Evolutionary conservation across 352 stramenopile genomes (phyloP), one percentile per base, ranked within the genome.

Genomic region (Stramenopiles sp.): DNA sequence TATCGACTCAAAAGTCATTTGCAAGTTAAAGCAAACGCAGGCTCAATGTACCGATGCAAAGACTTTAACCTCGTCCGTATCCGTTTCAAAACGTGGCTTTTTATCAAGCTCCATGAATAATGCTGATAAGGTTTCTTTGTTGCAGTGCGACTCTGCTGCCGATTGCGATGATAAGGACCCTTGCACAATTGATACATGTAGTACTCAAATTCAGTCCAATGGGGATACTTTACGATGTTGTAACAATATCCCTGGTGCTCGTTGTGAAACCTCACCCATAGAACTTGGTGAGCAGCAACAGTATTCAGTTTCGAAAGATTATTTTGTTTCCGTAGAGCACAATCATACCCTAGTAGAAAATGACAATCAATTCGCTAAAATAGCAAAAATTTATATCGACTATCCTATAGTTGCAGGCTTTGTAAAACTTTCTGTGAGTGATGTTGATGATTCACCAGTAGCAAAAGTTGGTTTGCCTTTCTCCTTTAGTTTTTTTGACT

Each of bases 371-470:
- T 55, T 55, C 14, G 39, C 39, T 14, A 55, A 55, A 55, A 55
- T 55, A 14, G 39, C 39, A 14, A 55, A 55, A 55, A 55, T 55
- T 14, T 55, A 55, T 55, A 55, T 55, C 14, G 39, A 55, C 14
- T 55, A 55, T 55, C 39, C 39, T 14, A 55, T 14, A 14, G 39
- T 55, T 55, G 39, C 39, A 4, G 71, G 71, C 4, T 78, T 78
- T 78, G 31, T 14, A 78, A 31, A 14, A 14, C 14, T 78, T 14
- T 78, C 71, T 4, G 71, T 33, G 8, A 33, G 30, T 31, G 71
- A 78, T 78, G 71, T 78, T 31, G 71, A 78, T 33, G 71, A 78
- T 33, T 33, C 1, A 4, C 71, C 71, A 33, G 1, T 78, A 33
- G 4, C 30, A 78, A 33, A 78, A 78, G 71, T 78, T 14, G 71